These are phyloP conservation scores for Yamadazyma jaroonii DNA, from an alignment of 1,139 yeast species.

Conservation along the genomic window DNA sequence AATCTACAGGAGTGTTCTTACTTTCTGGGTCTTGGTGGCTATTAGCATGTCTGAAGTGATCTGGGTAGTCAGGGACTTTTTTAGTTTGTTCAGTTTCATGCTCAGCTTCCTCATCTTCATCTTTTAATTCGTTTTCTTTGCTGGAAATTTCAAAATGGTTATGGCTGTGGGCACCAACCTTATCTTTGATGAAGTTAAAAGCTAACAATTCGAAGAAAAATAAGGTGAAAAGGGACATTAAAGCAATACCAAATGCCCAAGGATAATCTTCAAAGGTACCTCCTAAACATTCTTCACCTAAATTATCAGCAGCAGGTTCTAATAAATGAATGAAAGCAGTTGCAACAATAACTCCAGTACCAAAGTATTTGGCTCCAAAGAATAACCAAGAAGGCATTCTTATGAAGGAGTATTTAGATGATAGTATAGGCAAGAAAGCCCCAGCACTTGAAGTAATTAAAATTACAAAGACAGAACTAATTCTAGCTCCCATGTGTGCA, in stretches of 20 bases:
- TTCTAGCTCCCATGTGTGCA: conserved; percentile 56
- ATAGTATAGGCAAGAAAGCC: conserved; percentile 56
- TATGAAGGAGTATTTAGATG: conserved; percentile 53
- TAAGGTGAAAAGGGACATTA: conserved; percentile 36
- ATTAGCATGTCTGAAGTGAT: conserved; percentile 47
- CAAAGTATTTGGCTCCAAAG: conserved; percentile 76
- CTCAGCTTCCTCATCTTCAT: conserved; percentile 21
- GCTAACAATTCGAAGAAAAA: conserved; percentile 58
- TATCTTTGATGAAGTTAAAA: conserved; percentile 47
- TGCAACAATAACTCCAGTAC: conserved; percentile 89
- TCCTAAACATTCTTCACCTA: conserved; percentile 34
- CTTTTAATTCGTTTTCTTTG: conserved; percentile 42
- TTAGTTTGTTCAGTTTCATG: conserved; percentile 14
- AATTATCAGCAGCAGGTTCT: conserved; percentile 66
- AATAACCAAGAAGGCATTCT: conserved; percentile 60
- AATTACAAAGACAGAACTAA: conserved; percentile 71
- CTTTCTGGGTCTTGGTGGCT: conserved; percentile 56
- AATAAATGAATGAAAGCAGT: conserved; percentile 85
- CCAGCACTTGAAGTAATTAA: conserved; percentile 56
- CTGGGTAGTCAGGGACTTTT: conserved; percentile 24
- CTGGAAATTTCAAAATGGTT: conserved; percentile 31
- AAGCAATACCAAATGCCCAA: conserved; percentile 40
- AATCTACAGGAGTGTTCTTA: conserved; percentile 38
- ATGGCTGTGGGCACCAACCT: conserved; percentile 17
- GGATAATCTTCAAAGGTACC: conserved; percentile 35